Base-by-base conservation (phyloP, 2,329 filamentous ascomycete species). In the Botrytis cinerea region DNA sequence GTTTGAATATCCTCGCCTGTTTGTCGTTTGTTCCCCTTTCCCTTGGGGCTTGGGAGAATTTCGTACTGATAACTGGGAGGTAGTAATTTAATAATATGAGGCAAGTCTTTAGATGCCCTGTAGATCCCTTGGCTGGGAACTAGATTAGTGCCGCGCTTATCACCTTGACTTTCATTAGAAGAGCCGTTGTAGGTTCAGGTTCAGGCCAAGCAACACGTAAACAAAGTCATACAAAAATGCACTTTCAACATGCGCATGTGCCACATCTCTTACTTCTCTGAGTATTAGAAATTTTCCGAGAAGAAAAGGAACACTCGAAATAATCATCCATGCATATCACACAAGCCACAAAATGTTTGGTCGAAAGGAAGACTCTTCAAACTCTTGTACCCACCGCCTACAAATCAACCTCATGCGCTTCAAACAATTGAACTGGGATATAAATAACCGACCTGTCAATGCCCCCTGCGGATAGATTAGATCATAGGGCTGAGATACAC, bases 401-500 rank as follows among this genome's bases (percentile, higher is more conserved):
- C 43, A 40, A 59, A n/a, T 7, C 14, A 57, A 57, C n/a, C n/a
- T 28, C 14, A 57, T 6, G 7, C 14, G 20, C 28, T 14, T 38
- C 48, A 60, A 68, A 40, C 61, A 40, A 57, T 46, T 40, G 51
- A 43, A 25, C 25, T 48, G 46, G 71, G 71, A 69, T 72, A 72
- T 72, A 72, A 72, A 72, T 72, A 72, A 43, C 51, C 62, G 70
- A 72, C 51, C 40, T 68, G 62, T 48, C 70, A 72, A 25, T 8
- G 10, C n/a, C 46, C 71, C 63, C 63, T 72, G 71, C 20, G 1
- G 22, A 57, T 38, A 48, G 70, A 63, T 63, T 60, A 71, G 62
- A 72, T 69, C 71, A 60, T 72, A 72, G 71, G 71, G 71, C 71
- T 72, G 71, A 72, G 54, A 72, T 35, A 60, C 57, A 40, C 32